Conservation (phyloP, 768 basidiomycete species). For the Imleria badia region DNA sequence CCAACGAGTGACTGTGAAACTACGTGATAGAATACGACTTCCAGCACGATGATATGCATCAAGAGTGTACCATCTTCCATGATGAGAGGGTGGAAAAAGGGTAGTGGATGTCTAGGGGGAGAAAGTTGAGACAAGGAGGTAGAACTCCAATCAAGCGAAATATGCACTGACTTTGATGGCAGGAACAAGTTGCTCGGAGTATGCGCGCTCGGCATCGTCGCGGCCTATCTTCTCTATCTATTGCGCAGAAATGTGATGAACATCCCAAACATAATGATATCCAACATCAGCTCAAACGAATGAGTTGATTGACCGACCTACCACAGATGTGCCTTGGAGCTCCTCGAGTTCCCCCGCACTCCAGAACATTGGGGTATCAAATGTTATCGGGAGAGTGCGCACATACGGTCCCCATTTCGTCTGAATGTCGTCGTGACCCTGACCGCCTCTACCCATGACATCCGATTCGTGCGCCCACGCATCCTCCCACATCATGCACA, state of each 20-base stretch:
- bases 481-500: slow-evolving; percentile 96
- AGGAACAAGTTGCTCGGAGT: slow-evolving; percentile 63
- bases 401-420: slow-evolving; percentile 28
- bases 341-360: slow-evolving; percentile 64
- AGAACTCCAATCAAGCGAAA: background rate
- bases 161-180: slow-evolving; percentile 57
- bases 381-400: slow-evolving; percentile 58
- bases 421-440: background rate
- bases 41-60: slow-evolving; percentile 86
- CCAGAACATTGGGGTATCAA: slow-evolving; percentile 98
- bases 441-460: slow-evolving; percentile 1
- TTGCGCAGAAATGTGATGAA: background rate
- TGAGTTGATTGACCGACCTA: slow-evolving; percentile 54
- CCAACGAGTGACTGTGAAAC: slow-evolving; percentile 79
- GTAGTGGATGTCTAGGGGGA: slow-evolving; percentile 58
- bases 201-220: slow-evolving; percentile 76
- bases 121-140: background rate
- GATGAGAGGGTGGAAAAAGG: slow-evolving; percentile 59
- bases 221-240: slow-evolving; percentile 81
- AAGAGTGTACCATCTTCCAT: slow-evolving; percentile 57
- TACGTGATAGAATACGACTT: slow-evolving; percentile 87
- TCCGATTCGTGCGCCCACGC: slow-evolving; percentile 67
- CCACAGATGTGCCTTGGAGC: slow-evolving; percentile 81
- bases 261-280: background rate
- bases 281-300: background rate